phyloP scores from a whole-genome alignment of 2,329 filamentous ascomycete genomes.

The Xylaria digitata region DNA sequence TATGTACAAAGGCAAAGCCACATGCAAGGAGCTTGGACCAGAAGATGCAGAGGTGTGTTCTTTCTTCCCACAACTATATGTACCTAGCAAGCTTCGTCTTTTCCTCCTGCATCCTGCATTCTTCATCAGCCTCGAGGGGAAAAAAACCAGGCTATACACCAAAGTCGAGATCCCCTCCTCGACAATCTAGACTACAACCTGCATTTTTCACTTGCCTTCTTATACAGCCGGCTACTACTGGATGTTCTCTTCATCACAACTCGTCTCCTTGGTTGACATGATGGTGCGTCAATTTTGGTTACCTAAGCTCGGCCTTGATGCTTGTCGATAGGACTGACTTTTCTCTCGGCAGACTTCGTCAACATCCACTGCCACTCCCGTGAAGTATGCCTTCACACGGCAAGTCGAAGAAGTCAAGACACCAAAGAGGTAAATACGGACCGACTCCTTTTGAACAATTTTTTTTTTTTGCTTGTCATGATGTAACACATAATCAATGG shows the following conservation, averaged over 20 bases:
- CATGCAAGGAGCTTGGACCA: conserved; percentile 38
- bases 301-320: not conserved
- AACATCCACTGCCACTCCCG: conserved; percentile 76
- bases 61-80: conserved; percentile 34
- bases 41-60: not conserved
- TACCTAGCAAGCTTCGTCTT: conserved; percentile 25
- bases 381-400: conserved; percentile 79
- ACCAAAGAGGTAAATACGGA: conserved; percentile 83
- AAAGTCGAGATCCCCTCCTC: conserved; percentile 21
- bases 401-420: conserved; percentile 86
- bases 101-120: conserved; percentile 19
- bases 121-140: conserved; percentile 30
- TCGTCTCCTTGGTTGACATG: conserved; percentile 29
- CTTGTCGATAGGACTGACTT: conserved; percentile 31
- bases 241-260: conserved; percentile 23
- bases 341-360: conserved; percentile 69
- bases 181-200: not conserved
- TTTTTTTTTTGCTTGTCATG: conserved; percentile 43
- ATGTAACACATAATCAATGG: conserved; percentile 88
- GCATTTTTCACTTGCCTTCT: not conserved
- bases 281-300: conserved; percentile 30
- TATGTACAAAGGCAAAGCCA: conserved; percentile 1
- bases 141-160: conserved; percentile 19
- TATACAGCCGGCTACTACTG: not conserved
- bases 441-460: conserved; percentile 17